Conservation (phyloP, 345 rosid species). For the Euphorbia lathyris region DNA sequence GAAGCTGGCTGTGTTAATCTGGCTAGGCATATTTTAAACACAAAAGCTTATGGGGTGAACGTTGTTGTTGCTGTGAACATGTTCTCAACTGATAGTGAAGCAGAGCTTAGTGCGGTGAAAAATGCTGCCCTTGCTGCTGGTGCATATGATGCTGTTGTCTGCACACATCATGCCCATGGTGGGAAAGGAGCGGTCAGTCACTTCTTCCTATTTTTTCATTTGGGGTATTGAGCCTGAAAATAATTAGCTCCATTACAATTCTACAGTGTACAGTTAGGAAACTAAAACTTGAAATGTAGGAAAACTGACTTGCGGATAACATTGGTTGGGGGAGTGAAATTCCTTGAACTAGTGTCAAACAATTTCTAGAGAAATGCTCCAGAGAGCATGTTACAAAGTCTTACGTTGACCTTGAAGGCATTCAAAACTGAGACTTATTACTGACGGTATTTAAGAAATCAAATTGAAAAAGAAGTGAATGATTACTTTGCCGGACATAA, state of each 20-base stretch:
- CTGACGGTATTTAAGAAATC: background rate
- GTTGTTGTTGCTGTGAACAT: constrained; percentile 95
- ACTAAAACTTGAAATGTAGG: background rate
- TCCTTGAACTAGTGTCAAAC: too few species aligned
- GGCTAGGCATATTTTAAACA: constrained; percentile 85
- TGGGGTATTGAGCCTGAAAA: background rate
- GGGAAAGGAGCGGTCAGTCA: constrained; percentile 92
- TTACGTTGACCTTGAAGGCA: background rate
- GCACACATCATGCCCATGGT: constrained; percentile 96
- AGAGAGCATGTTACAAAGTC: background rate
- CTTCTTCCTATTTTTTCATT: constrained; percentile 1
- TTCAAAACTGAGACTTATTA: background rate
- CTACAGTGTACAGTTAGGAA: background rate
- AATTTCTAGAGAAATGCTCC: background rate
- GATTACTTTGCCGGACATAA: background rate
- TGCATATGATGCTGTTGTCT: constrained; percentile 87
- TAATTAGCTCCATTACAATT: background rate
- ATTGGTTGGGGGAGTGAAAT: too few species aligned
- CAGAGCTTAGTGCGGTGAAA: constrained; percentile 85
- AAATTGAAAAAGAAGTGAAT: background rate
- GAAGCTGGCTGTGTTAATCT: constrained; percentile 96
- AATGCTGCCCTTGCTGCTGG: constrained; percentile 80
- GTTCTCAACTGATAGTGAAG: constrained; percentile 87
- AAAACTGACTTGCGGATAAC: background rate
- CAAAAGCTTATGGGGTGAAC: constrained; percentile 81